These are phyloP conservation scores for Phaeosphaeria sp. DNA, from an alignment of 2,329 filamentous ascomycete species.

Conservation along the genomic window DNA sequence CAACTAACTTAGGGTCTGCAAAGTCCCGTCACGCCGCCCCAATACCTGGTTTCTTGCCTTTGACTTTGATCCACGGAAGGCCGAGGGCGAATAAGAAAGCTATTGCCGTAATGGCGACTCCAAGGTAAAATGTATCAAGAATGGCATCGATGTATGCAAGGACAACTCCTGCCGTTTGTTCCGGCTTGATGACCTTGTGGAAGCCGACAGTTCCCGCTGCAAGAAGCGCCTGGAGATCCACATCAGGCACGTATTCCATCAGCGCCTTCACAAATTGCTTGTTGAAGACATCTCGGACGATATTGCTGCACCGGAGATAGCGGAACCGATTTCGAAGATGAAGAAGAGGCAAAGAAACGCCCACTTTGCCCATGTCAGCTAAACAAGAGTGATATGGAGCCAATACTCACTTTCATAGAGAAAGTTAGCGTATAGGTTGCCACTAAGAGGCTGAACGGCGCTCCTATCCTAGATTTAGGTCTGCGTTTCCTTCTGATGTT, in stretches of 20 bases:
- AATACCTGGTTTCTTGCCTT: conserved; percentile 21
- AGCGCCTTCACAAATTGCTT: conserved; percentile 66
- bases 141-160: conserved; percentile 68
- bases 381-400: background rate
- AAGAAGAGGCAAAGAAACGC: conserved; percentile 46
- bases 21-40: background rate
- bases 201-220: conserved; percentile 63
- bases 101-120: conserved; percentile 26
- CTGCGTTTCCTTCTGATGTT: too few relatives aligned
- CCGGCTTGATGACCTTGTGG: conserved; percentile 55
- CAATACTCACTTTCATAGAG: conserved; percentile 44
- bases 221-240: conserved; percentile 49
- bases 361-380: background rate
- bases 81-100: conserved; percentile 56
- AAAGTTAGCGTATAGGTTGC: conserved; percentile 53
- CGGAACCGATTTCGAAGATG: conserved; percentile 56
- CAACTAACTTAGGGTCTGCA: too few relatives aligned
- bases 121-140: conserved; percentile 63
- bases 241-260: conserved; percentile 39
- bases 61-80: conserved; percentile 69
- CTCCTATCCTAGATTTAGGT: conserved; percentile 11
- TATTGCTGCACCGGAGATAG: conserved; percentile 51
- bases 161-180: conserved; percentile 60
- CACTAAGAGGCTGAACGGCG: conserved; percentile 47
- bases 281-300: conserved; percentile 63